These are phyloP conservation scores for Panicum miliaceum DNA, from an alignment of 176 grass and related monocot genomes.

Conservation along the genomic window DNA sequence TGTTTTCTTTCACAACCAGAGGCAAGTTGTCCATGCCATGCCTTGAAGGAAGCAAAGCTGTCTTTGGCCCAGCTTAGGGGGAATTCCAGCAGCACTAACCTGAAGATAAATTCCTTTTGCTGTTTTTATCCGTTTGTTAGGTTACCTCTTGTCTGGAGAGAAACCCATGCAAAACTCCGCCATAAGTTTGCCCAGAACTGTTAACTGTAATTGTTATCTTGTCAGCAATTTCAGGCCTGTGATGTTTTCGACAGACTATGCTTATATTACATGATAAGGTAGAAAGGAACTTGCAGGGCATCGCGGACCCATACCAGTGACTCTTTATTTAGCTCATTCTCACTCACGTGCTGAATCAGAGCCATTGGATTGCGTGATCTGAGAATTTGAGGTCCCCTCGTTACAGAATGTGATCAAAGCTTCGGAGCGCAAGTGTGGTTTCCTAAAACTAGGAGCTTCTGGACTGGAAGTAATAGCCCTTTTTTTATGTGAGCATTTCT, in stretches of 20 bases:
- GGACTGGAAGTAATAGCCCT: too few relatives aligned
- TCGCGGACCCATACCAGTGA: neutral
- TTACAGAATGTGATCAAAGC: neutral
- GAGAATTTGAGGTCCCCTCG: neutral
- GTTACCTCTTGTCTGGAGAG: neutral
- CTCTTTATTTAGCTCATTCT: neutral
- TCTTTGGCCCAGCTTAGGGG: slow-evolving; percentile 19
- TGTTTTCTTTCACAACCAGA: neutral
- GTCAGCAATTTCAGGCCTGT: neutral
- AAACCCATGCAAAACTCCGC: slow-evolving; percentile 7
- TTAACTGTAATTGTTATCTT: slow-evolving; percentile 32
- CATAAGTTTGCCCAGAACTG: slow-evolving; percentile 28
- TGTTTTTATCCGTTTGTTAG: slow-evolving; percentile 10
- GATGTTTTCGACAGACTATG: neutral
- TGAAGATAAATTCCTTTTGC: slow-evolving; percentile 17
- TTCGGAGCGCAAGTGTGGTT: too few relatives aligned
- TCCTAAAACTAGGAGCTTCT: neutral
- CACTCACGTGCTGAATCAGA: neutral
- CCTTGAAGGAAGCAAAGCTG: slow-evolving; percentile 8
- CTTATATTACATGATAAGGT: neutral
- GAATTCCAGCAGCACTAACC: slow-evolving; percentile 10
- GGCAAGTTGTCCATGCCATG: neutral
- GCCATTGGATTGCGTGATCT: neutral
- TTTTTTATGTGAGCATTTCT: neutral
- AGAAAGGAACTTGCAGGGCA: slow-evolving; percentile 6